phyloP scores from a whole-genome alignment of 176 grass and related monocot species.

The Zoysia pacifica region DNA sequence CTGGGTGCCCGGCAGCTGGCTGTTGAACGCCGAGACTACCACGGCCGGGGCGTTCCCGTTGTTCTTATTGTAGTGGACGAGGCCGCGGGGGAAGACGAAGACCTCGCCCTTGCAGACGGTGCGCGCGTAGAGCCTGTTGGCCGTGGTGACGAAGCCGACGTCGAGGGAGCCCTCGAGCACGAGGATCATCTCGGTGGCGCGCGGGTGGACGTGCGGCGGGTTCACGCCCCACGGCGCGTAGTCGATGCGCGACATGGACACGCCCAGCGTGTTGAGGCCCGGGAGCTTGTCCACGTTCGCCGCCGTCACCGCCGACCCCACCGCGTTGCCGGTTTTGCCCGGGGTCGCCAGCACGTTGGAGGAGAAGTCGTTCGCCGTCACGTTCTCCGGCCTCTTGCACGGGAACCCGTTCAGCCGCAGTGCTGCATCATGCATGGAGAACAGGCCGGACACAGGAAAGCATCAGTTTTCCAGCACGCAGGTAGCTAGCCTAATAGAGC shows the following conservation, averaged over 20 bases:
- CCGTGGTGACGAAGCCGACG: too few relatives aligned
- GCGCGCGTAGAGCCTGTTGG: conserved; percentile 37
- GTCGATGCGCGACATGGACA: conserved; percentile 67
- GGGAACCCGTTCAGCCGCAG: conserved; percentile 62
- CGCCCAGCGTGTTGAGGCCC: conserved; percentile 61
- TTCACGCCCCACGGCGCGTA: conserved; percentile 54
- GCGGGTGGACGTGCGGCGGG: too few relatives aligned
- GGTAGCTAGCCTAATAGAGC: not conserved
- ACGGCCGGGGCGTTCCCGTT: conserved; percentile 36
- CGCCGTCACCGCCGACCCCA: conserved; percentile 51
- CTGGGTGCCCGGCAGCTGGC: conserved; percentile 63
- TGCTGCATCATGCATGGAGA: conserved; percentile 9
- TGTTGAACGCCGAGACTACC: conserved; percentile 53
- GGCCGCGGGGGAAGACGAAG: conserved; percentile 64
- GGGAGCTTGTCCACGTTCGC: conserved; percentile 50
- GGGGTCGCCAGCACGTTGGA: conserved; percentile 28
- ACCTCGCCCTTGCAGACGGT: conserved; percentile 48
- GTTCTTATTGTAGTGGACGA: conserved; percentile 65
- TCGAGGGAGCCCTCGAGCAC: too few relatives aligned
- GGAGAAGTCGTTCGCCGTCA: conserved; percentile 65
- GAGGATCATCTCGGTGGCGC: not conserved
- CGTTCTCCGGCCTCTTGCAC: conserved; percentile 53
- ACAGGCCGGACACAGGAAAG: too few relatives aligned
- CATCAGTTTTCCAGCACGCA: too few relatives aligned
- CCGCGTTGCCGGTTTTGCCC: conserved; percentile 42